Percentiles rank a stretch among this genome's conserved stretches.
Evolutionary conservation across 495 filamentous ascomycete genomes (phyloP).

Genomic region (Penicillium pulvis): DNA sequence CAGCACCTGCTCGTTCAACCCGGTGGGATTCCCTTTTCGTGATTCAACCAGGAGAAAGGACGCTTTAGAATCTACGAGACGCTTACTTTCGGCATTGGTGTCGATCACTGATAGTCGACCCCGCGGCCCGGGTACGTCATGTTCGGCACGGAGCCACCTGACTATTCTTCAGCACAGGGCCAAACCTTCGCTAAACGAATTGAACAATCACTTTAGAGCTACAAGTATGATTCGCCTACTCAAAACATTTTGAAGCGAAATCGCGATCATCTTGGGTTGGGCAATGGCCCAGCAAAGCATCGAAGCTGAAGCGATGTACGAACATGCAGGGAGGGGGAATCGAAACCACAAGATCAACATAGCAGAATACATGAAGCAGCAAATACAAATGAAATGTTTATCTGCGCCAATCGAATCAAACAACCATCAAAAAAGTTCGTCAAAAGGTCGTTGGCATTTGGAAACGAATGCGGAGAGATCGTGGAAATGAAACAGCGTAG

Average conservation of each 20-base stretch:
- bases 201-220: not conserved
- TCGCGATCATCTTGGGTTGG: slow-evolving; percentile 17
- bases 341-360: slow-evolving; percentile 24
- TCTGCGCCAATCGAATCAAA: slow-evolving; percentile 16
- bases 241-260: slow-evolving; percentile 3
- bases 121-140: not conserved
- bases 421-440: slow-evolving; percentile 20
- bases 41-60: not conserved
- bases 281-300: slow-evolving; percentile 17
- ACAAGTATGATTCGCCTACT: not conserved
- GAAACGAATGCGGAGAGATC: slow-evolving; percentile 7
- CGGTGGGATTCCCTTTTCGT: not conserved
- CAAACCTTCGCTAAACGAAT: not conserved
- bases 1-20: not conserved
- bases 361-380: slow-evolving; percentile 17
- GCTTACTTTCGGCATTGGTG: not conserved
- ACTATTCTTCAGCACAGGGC: not conserved
- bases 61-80: not conserved
- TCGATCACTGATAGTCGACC: not conserved
- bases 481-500: slow-evolving; percentile 7
- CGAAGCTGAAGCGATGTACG: slow-evolving; percentile 28
- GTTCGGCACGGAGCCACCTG: not conserved
- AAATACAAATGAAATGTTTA: slow-evolving; percentile 21
- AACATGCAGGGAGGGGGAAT: slow-evolving; percentile 35
- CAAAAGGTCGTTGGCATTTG: slow-evolving; percentile 20